A percentile compares a stretch with the other conserved stretches of the same genome.
phyloP scores from a whole-genome alignment of 1,139 yeast genomes.

The Suhomyces kunorum region DNA sequence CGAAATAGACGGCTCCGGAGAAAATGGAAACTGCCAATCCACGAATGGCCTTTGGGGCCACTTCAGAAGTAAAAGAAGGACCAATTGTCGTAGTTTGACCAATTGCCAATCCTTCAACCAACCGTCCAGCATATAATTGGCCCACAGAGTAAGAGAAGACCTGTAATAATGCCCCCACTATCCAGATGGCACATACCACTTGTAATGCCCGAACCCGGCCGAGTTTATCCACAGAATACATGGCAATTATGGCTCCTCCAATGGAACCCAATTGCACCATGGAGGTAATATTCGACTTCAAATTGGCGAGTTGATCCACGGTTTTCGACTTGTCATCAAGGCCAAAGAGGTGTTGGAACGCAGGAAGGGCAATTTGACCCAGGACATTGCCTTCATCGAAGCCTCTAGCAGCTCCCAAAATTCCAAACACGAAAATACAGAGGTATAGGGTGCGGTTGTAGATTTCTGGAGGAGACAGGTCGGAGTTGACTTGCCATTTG shows the following conservation, averaged over 20 bases:
- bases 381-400: conserved; percentile 57
- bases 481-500: conserved; percentile 33
- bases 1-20: conserved; percentile 58
- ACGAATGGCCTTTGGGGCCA: conserved; percentile 54
- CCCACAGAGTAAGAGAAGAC: conserved; percentile 46
- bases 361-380: conserved; percentile 47
- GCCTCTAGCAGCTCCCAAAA: conserved; percentile 62
- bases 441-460: conserved; percentile 49
- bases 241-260: conserved; percentile 56
- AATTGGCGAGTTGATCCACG: conserved; percentile 41
- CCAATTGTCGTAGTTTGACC: conserved; percentile 62
- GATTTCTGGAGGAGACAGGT: conserved; percentile 51
- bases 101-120: conserved; percentile 55
- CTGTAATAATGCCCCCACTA: conserved; percentile 51
- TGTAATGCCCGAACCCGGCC: conserved; percentile 60
- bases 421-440: conserved; percentile 55
- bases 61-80: conserved; percentile 55
- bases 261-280: conserved; percentile 66
- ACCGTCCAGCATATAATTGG: conserved; percentile 55
- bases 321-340: conserved; percentile 42
- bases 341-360: conserved; percentile 49
- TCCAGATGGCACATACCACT: conserved; percentile 45
- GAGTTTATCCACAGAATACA: conserved; percentile 50
- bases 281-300: conserved; percentile 56
- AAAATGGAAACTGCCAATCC: conserved; percentile 53